These are phyloP conservation scores for Claviceps spartinae DNA, from an alignment of 2,329 filamentous ascomycete species.

Conservation along the genomic window DNA sequence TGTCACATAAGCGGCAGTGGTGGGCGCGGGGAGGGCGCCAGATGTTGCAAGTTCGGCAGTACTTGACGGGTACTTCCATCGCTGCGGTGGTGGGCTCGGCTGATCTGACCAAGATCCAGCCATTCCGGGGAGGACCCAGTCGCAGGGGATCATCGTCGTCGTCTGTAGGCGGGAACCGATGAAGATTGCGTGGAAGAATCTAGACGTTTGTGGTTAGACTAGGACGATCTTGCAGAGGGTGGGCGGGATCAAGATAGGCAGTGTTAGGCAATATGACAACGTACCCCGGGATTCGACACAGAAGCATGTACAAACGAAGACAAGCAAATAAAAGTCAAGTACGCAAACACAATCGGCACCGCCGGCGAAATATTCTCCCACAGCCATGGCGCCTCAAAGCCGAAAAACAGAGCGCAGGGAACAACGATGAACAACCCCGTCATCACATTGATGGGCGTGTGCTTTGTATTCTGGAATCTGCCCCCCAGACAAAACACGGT, in stretches of 20 bases:
- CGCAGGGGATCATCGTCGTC: conserved; percentile 69
- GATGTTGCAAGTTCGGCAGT: conserved; percentile 93
- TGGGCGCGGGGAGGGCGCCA: conserved; percentile 94
- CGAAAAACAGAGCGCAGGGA: conserved; percentile 72
- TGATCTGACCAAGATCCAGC: conserved; percentile 86
- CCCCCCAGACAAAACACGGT: conserved; percentile 81
- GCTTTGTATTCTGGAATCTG: conserved; percentile 73
- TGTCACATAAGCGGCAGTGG: conserved; percentile 93
- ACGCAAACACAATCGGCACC: conserved; percentile 79
- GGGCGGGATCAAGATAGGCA: not conserved
- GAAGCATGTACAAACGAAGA: conserved; percentile 94
- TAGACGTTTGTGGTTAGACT: conserved; percentile 20
- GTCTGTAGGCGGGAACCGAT: conserved; percentile 67
- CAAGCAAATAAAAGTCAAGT: conserved; percentile 79
- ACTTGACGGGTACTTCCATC: conserved; percentile 97
- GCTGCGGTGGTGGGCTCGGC: conserved; percentile 62
- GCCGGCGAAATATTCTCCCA: conserved; percentile 81
- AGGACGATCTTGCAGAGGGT: not conserved
- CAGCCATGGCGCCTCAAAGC: conserved; percentile 69
- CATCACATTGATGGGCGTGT: conserved; percentile 76
- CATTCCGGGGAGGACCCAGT: conserved; percentile 73
- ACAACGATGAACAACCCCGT: conserved; percentile 71
- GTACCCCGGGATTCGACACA: conserved; percentile 79
- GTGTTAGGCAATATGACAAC: conserved; percentile 20
- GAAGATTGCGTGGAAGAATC: conserved; percentile 87